Evolutionary conservation across 768 basidiomycete species (phyloP), one percentile per base, ranked within the genome.

Genomic region (Vishniacozyma victoriae): DNA sequence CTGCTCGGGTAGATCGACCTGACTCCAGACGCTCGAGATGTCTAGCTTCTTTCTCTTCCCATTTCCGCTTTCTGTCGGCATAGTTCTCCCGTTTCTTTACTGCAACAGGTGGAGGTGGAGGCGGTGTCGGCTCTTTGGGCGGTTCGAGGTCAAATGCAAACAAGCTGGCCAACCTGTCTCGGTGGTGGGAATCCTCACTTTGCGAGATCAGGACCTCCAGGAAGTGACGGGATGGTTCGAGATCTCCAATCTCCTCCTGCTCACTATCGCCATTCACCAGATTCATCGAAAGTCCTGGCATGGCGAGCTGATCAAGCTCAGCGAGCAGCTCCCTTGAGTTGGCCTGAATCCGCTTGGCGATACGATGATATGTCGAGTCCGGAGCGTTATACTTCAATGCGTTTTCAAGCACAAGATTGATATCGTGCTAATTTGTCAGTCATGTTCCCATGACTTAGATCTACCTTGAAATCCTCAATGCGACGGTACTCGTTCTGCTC

Each of bases 331-430:
- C 71, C 16, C 67, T 63, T 27, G 75, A 63, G 29, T 64, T 66
- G 2, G 67, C 72, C 61, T 80, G 78, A 52, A 95, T 81, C 33
- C 80, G 75, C 14, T 76, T 70, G 0, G 93, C 91, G 4, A 78
- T 73, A 60, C 81, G 84, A 73, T 87, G 80, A 64, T 82, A 82
- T 0, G 77, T 55, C 0, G 85, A 82, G n/a, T 82, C 84, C 0
- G 79, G 35, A 1, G 81, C 80, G 62, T 99, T 99, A 75, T 93
- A 97, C 37, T 75, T 61, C 50, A 83, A 79, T 66, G 92, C 95
- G 63, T 99, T 99, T 60, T 89, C 82, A 58, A 90, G 86, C 33
- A 97, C 80, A 45, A 96, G 78, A 53, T 82, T 78, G 20, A 86
- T 82, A 65, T 97, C 92, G 39, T 78, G 49, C 70, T 71, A 33